Conservation (phyloP, 163 green algal genomes). For the Chloromonas sp. region DNA sequence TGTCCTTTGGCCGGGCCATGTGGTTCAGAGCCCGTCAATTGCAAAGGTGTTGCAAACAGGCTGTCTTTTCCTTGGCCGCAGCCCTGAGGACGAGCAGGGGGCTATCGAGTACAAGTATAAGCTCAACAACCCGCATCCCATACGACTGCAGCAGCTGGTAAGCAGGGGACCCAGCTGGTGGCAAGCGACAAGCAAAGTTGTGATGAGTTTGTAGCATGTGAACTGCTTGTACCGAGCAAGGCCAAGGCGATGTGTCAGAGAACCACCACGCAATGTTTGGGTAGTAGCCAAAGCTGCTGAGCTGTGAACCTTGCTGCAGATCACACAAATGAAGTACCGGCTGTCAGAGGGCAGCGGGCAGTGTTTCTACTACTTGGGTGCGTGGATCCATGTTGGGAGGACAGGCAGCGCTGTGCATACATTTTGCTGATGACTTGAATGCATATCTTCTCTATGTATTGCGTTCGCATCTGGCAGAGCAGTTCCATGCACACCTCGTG, state of each 20-base stretch:
- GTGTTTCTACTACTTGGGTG: conserved; percentile 78
- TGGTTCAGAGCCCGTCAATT: no score
- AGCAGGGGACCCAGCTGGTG: neutral
- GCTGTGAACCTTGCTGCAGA: conserved; percentile 35
- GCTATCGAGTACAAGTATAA: conserved; percentile 79
- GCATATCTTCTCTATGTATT: no score
- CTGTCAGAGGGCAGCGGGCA: conserved; percentile 74
- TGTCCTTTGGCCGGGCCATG: no score
- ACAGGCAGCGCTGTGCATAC: neutral
- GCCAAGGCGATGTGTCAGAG: no score
- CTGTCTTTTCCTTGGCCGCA: no score
- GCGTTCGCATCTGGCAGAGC: no score
- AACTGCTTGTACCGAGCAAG: no score
- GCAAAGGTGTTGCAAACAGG: no score
- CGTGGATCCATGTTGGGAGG: neutral
- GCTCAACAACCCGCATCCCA: conserved; percentile 46
- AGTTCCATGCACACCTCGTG: no score
- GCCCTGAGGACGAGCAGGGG: neutral
- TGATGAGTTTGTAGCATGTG: no score
- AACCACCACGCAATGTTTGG: no score
- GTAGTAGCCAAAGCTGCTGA: neutral
- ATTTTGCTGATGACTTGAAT: neutral
- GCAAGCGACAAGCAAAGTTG: no score
- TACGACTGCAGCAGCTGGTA: conserved; percentile 80
- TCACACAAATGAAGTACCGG: conserved; percentile 84